Evolutionary conservation across 225 moss, liverwort and hornwort genomes (phyloP).

Genomic region (Pseudoscleropodium purum): DNA sequence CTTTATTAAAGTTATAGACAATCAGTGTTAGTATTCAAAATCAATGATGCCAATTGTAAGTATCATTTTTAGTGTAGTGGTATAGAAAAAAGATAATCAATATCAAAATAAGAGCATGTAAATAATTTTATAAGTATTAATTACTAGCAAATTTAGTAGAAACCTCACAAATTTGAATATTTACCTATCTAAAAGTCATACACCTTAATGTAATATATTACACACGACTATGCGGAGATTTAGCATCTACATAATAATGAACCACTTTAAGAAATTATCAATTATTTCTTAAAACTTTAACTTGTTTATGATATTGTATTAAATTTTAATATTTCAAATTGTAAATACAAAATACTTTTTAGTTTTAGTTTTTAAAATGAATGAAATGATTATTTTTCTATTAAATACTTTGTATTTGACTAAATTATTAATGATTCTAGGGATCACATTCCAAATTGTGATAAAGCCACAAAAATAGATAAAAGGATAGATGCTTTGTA

Average conservation of each 20-base stretch:
- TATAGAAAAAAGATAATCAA: neutral
- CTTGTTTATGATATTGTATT: neutral
- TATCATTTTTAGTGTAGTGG: neutral
- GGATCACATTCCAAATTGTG: no score
- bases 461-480: no score
- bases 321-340: neutral
- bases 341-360: neutral
- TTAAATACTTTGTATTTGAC: no score
- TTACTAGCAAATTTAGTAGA: neutral
- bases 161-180: neutral
- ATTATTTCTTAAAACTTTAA: neutral
- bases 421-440: no score
- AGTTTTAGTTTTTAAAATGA: no score
- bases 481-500: no score
- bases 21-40: neutral
- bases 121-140: neutral
- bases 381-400: no score
- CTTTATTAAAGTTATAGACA: neutral
- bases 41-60: neutral
- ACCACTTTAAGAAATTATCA: neutral
- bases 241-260: slow-evolving; percentile 63
- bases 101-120: neutral
- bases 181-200: slow-evolving; percentile 59
- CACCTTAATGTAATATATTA: slow-evolving; percentile 77
- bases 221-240: no score